Base-by-base conservation (phyloP, 169 alveolate species). In the Cryptosporidium andersoni region DNA sequence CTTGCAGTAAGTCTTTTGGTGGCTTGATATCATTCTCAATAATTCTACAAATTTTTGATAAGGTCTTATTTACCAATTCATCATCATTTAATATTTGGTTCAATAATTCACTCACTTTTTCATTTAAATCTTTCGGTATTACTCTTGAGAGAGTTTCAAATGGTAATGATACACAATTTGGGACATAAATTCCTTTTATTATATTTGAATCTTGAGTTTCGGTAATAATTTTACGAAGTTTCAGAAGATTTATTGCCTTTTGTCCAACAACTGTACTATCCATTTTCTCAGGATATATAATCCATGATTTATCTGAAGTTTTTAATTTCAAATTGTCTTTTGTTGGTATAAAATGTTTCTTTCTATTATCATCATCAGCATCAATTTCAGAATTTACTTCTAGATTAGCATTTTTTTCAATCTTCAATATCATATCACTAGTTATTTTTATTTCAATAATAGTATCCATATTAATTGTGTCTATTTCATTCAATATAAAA, bases 11-110 rank as follows among this genome's bases (percentile, higher is more conserved):
- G 25, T 90, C 80, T 14, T 80, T 81, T 49, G 65, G 51, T 62
- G 88, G 80, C 12, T 80, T 68, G 3, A 90, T 65, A 58, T 91
- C 89, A 51, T 89, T 81, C 11, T 82, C 63, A 51, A 88, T 82
- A 3, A n/a, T 58, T 34, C 43, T 4, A 14, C 74, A 58, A 42
- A 74, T 43, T 34, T 43, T 39, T 9, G 74, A 74, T 9, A 60
- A 34, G 34, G 55, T 51, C 7, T 51, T 48, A 12, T 14, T 56
- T 7, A 36, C 62, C 4, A 56, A 11, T 2, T 58, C 51, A 9
- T 14, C 7, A 16, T 58, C 36, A 11, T 66, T 51, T 42, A 55
- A 52, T 45, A 58, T 45, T 7, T 16, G 43, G 12, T 60, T 58
- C 14, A 74, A 43, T 14, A 58, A 39, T 16, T 52, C 43, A 14